phyloP scores from a whole-genome alignment of 805 yeast genomes.

The Spathaspora gorwiae region DNA sequence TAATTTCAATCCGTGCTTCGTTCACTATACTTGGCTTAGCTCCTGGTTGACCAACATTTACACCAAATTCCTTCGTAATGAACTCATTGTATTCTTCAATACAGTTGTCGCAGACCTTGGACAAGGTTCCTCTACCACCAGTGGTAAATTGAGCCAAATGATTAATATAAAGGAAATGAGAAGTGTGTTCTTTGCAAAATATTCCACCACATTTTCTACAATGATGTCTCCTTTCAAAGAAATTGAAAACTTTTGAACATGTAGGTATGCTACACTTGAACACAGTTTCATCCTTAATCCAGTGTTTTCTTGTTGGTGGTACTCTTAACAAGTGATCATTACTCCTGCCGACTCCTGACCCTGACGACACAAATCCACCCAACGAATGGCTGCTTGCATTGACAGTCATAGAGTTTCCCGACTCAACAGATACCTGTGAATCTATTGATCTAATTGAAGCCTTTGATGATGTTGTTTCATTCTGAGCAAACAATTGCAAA shows the following conservation, averaged over 20 bases:
- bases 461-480: conserved; percentile 10
- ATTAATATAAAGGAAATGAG: conserved; percentile 52
- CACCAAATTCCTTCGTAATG: conserved; percentile 38
- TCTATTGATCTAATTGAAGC: conserved; percentile 25
- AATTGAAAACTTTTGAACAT: conserved; percentile 68
- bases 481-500: conserved; percentile 3
- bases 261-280: conserved; percentile 50
- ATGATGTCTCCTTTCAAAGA: conserved; percentile 77
- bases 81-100: conserved; percentile 55
- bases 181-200: conserved; percentile 66
- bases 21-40: not conserved
- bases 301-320: conserved; percentile 58
- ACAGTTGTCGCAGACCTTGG: conserved; percentile 69
- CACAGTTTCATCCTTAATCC: conserved; percentile 70
- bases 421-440: conserved; percentile 26
- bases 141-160: conserved; percentile 60
- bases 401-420: conserved; percentile 4
- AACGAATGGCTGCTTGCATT: not conserved
- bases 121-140: conserved; percentile 61
- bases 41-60: not conserved
- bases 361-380: not conserved
- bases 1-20: not conserved
- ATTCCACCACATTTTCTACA: conserved; percentile 83
- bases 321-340: conserved; percentile 26
- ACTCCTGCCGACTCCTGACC: conserved; percentile 1